A percentile compares a stretch with the other conserved stretches of the same genome.
These are phyloP conservation scores for Aspergillus vadensis DNA, from an alignment of 2,329 filamentous ascomycete species.

Conservation along the genomic window DNA sequence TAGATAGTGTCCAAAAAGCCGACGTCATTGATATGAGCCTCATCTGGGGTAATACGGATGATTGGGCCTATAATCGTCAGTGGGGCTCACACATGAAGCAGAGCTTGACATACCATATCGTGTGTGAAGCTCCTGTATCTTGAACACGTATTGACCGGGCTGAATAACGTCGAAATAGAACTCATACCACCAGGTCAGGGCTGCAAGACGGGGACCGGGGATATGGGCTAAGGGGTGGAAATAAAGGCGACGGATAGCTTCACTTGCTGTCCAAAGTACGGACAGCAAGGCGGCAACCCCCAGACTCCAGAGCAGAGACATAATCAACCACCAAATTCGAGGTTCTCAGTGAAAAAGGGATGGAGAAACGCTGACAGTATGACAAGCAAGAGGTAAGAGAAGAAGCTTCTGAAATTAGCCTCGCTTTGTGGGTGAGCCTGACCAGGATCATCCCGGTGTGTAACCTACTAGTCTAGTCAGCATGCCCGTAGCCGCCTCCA, in stretches of 20 bases:
- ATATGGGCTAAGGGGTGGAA: conserved; percentile 10
- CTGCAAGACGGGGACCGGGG: conserved; percentile 17
- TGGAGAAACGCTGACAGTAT: too few species aligned
- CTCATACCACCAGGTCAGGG: conserved; percentile 13
- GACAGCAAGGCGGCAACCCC: background rate
- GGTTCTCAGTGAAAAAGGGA: too few species aligned
- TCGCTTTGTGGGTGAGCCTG: too few species aligned
- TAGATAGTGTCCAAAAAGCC: conserved; percentile 32
- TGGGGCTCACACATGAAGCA: conserved; percentile 4
- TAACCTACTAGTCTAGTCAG: too few species aligned
- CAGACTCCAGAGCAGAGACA: background rate
- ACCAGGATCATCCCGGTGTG: too few species aligned
- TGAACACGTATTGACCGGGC: conserved; percentile 34
- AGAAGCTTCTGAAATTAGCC: too few species aligned
- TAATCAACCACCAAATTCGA: background rate
- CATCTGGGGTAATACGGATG: conserved; percentile 40
- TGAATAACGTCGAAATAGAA: conserved; percentile 21
- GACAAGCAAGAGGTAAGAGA: too few species aligned
- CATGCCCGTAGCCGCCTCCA: too few species aligned
- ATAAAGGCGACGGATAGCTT: conserved; percentile 6
- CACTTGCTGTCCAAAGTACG: background rate
- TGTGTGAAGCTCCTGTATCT: conserved; percentile 38
- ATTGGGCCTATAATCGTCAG: conserved; percentile 35
- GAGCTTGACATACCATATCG: conserved; percentile 34
- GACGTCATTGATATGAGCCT: conserved; percentile 42